Percentiles rank a stretch among this genome's conserved stretches.
phyloP scores from a whole-genome alignment of 2,329 filamentous ascomycete species.

The Penicillium sp. region DNA sequence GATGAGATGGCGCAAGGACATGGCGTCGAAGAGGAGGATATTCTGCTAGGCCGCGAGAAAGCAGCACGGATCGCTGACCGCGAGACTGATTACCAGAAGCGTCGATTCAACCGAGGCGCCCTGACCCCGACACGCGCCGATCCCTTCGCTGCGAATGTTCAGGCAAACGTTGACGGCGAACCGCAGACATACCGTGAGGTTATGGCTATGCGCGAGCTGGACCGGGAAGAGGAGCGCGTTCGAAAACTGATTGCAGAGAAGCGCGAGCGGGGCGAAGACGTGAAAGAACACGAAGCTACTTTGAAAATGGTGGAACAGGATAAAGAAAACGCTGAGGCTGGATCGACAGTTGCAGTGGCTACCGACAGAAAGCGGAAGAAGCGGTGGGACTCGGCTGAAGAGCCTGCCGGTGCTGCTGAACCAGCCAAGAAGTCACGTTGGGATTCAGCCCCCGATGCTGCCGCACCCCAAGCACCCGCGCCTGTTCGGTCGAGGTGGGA shows the following conservation, averaged over 20 bases:
- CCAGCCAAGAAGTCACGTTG: slow-evolving; percentile 52
- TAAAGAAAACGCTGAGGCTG: slow-evolving; percentile 69
- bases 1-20: slow-evolving; percentile 85
- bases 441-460: slow-evolving; percentile 66
- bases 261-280: slow-evolving; percentile 58
- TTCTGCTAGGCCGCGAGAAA: slow-evolving; percentile 79
- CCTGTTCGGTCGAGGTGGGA: slow-evolving; percentile 84
- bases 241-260: slow-evolving; percentile 74
- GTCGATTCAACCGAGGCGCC: slow-evolving; percentile 74
- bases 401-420: slow-evolving; percentile 37
- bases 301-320: slow-evolving; percentile 63
- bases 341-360: slow-evolving; percentile 60
- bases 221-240: slow-evolving; percentile 89
- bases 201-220: slow-evolving; percentile 85
- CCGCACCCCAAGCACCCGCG: slow-evolving; percentile 58
- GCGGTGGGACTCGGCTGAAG: slow-evolving; percentile 70
- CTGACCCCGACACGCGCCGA: slow-evolving; percentile 83
- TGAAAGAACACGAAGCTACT: slow-evolving; percentile 65
- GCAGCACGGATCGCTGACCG: slow-evolving; percentile 86
- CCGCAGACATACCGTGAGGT: slow-evolving; percentile 82
- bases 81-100: slow-evolving; percentile 97
- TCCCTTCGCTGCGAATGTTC: slow-evolving; percentile 72
- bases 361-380: slow-evolving; percentile 80
- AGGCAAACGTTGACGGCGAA: slow-evolving; percentile 63
- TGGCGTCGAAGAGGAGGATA: slow-evolving; percentile 88